phyloP scores from a whole-genome alignment of 352 stramenopile genomes.

The Pilasporangium apinafurcum region DNA sequence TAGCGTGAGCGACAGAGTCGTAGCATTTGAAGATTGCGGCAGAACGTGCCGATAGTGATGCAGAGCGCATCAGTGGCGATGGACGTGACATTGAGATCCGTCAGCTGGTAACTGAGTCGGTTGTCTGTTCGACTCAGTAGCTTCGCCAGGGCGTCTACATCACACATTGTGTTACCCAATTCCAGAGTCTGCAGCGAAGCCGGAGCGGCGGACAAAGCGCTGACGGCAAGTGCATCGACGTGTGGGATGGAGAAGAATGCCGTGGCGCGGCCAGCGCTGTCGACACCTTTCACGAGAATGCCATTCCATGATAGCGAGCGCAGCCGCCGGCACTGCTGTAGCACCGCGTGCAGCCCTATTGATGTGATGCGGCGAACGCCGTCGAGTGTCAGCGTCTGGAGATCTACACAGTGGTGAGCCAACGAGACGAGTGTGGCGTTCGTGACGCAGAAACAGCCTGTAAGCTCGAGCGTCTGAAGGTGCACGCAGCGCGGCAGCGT shows the following conservation, averaged over 20 bases:
- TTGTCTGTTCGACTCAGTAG: slow-evolving; percentile 5
- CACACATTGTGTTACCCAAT: slow-evolving; percentile 51
- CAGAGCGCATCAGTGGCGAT: slow-evolving; percentile 64
- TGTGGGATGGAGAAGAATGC: slow-evolving; percentile 68
- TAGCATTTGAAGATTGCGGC: slow-evolving; percentile 24
- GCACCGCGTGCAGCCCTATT: slow-evolving; percentile 17
- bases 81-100: slow-evolving; percentile 48
- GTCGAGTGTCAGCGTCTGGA: slow-evolving; percentile 46
- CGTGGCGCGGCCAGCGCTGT: background rate
- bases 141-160: slow-evolving; percentile 30
- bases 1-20: slow-evolving; percentile 71
- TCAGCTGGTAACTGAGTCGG: slow-evolving; percentile 19
- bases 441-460: slow-evolving; percentile 64
- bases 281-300: slow-evolving; percentile 36
- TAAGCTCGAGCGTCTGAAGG: slow-evolving; percentile 45
- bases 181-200: slow-evolving; percentile 31
- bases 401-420: slow-evolving; percentile 20
- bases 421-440: slow-evolving; percentile 31
- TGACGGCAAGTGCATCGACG: slow-evolving; percentile 21
- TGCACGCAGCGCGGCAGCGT: slow-evolving; percentile 23
- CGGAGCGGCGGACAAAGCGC: slow-evolving; percentile 15
- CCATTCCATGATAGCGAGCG: slow-evolving; percentile 40
- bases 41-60: slow-evolving; percentile 25
- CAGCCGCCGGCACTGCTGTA: slow-evolving; percentile 26
- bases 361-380: slow-evolving; percentile 43